Conservation (phyloP, 2,329 filamentous ascomycete species). For the Trichoderma atrobrunneum region DNA sequence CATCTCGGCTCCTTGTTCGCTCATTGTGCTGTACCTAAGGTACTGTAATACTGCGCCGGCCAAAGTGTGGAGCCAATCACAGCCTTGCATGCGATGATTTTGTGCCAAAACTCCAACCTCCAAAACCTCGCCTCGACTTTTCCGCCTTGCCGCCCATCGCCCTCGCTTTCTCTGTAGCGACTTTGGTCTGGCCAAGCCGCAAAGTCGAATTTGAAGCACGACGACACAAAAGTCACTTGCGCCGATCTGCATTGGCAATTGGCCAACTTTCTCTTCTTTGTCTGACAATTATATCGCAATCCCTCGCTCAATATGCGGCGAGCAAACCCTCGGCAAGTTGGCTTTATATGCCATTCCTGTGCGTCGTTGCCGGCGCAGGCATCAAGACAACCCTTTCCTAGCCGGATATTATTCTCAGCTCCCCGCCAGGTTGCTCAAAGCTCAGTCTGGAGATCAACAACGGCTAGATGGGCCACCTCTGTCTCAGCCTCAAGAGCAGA, state of each 20-base stretch:
- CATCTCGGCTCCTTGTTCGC: not conserved
- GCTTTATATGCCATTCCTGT: slow-evolving; percentile 46
- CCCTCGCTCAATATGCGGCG: slow-evolving; percentile 38
- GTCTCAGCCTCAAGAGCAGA: slow-evolving; percentile 11
- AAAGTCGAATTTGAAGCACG: not conserved
- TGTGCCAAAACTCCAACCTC: slow-evolving; percentile 7
- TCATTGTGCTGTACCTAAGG: not conserved
- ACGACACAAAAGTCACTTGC: not conserved
- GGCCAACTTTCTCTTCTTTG: not conserved
- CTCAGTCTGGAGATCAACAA: slow-evolving; percentile 15
- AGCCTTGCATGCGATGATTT: slow-evolving; percentile 22
- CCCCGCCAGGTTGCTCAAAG: slow-evolving; percentile 17
- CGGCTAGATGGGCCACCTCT: slow-evolving; percentile 30
- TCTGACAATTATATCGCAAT: not conserved
- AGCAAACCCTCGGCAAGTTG: slow-evolving; percentile 31
- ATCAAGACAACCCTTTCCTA: slow-evolving; percentile 26
- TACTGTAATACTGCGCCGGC: not conserved
- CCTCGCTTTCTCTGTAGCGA: not conserved
- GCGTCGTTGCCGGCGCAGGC: slow-evolving; percentile 33
- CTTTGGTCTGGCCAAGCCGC: not conserved
- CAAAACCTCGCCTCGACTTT: not conserved
- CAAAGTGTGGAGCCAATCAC: slow-evolving; percentile 18
- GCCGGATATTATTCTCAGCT: slow-evolving; percentile 25
- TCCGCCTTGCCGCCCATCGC: not conserved
- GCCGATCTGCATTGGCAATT: not conserved